These are phyloP conservation scores for Neofusicoccum sp. DNA, from an alignment of 2,329 filamentous ascomycete genomes.

Conservation along the genomic window DNA sequence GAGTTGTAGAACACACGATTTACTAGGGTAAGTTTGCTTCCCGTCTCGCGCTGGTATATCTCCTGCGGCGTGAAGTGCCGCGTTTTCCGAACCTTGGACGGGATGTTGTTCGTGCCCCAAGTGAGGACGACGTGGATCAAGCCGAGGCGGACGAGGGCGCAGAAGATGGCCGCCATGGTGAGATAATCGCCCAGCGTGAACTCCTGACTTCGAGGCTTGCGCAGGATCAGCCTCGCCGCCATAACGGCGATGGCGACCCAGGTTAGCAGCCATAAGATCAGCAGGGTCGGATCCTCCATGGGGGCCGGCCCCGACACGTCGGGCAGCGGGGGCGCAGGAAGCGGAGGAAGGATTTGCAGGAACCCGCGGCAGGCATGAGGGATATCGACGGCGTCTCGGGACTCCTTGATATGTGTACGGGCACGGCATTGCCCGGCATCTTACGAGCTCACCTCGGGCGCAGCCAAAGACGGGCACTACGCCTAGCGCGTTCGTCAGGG, in stretches of 20 bases:
- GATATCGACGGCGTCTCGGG: neutral
- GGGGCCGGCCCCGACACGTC: neutral
- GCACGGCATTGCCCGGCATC: neutral
- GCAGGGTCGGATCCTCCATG: conserved; percentile 7
- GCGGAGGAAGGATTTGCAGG: neutral
- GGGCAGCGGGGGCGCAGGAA: neutral
- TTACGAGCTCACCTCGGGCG: neutral
- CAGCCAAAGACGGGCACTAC: neutral
- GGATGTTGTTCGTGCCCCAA: conserved; percentile 10
- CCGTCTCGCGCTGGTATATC: neutral
- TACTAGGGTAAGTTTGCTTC: neutral
- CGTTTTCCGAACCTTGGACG: neutral
- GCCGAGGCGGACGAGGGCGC: conserved; percentile 4
- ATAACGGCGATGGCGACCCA: conserved; percentile 1
- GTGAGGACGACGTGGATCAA: neutral
- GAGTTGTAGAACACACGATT: conserved; percentile 12
- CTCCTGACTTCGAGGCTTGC: neutral
- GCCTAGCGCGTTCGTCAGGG: neutral
- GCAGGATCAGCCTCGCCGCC: neutral
- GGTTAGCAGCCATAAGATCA: conserved; percentile 7
- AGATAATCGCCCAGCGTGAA: neutral
- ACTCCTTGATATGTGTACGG: neutral
- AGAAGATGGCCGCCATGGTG: neutral
- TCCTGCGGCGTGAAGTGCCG: neutral
- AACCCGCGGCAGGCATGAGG: neutral